Base-by-base conservation (phyloP, 1,284 basidiomycete species). In the Irpex lacteus region DNA sequence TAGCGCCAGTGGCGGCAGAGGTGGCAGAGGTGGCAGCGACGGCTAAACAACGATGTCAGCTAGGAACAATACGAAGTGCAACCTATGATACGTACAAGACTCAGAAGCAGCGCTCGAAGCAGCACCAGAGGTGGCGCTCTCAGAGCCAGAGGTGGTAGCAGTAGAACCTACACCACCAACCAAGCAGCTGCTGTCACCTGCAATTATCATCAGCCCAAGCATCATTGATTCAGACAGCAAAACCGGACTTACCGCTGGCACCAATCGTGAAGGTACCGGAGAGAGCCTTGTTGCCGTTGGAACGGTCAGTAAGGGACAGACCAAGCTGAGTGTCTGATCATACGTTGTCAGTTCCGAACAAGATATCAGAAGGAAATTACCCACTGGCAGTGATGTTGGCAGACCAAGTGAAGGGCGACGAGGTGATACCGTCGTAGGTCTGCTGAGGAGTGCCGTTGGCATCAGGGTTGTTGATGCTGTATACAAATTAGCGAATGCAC, bases 201-300 rank as follows among this genome's bases (percentile, higher is more conserved):
- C 1, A 67, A 59, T 56, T 55, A 53, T 18, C n/a, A 49, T 55
- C 32, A 50, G 60, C 62, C 47, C 66, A 49, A 34, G 56, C 0
- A 11, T n/a, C 40, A 13, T 47, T 47, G 4, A 47, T 11, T n/a
- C 50, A 53, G 18, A 21, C 21, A 26, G 50, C 11, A n/a, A 53
- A 53, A 53, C 56, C 5, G 21, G 38, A 61, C 63, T 26, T 77
- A 89, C 87, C 47, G 61, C 85, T 80, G 26, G 73, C 0, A 36
- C 75, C 70, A 67, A 89, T 70, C n/a, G 72, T 77, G 77, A 90
- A 80, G 1, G 83, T 50, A 15, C 81, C 86, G 4, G 80, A 77
- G 68, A 87, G 83, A 2, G 73, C 80, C 57, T 72, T 58, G 0
- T 34, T 1, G 70, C 89, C 89, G 44, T 73, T 82, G 64, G 54